Evolutionary conservation across 2,329 filamentous ascomycete species (phyloP).

Genomic region (Fusarium sarcochroum): DNA sequence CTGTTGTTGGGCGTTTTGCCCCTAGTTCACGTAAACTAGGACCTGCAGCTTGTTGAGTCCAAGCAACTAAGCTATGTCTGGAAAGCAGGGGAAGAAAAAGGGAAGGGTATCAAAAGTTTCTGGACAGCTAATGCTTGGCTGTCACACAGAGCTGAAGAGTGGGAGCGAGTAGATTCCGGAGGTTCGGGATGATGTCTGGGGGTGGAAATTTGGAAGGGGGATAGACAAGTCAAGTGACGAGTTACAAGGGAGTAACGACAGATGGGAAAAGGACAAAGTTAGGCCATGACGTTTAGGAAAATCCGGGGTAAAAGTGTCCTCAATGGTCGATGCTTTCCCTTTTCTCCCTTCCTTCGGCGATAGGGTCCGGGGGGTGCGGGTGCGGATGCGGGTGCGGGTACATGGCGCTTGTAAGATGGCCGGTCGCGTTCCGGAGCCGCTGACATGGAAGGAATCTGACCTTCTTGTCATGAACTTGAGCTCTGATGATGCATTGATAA

Average conservation of each 20-base stretch:
- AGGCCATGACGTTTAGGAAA: slow-evolving; percentile 42
- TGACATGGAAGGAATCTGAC: slow-evolving; percentile 16
- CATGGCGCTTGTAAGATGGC: slow-evolving; percentile 30
- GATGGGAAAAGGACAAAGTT: slow-evolving; percentile 1
- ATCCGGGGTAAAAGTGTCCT: slow-evolving; percentile 43
- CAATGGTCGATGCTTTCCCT: slow-evolving; percentile 27
- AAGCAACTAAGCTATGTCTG: slow-evolving; percentile 34
- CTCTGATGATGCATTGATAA: slow-evolving; percentile 1
- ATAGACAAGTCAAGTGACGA: slow-evolving; percentile 22
- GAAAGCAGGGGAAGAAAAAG: slow-evolving; percentile 35
- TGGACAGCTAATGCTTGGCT: neutral
- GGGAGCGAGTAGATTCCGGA: slow-evolving; percentile 6
- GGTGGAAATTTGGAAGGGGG: slow-evolving; percentile 1
- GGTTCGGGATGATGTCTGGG: slow-evolving; percentile 27
- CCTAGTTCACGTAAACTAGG: slow-evolving; percentile 28
- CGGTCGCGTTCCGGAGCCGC: slow-evolving; percentile 31
- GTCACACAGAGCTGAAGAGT: slow-evolving; percentile 22
- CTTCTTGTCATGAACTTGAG: slow-evolving; percentile 10
- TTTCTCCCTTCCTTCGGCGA: slow-evolving; percentile 9
- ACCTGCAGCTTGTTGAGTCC: slow-evolving; percentile 37
- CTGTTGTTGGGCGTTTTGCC: slow-evolving; percentile 1
- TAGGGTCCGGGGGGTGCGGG: slow-evolving; percentile 30
- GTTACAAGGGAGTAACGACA: slow-evolving; percentile 20
- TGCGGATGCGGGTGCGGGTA: slow-evolving; percentile 25
- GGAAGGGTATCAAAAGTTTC: slow-evolving; percentile 1